Conservation (phyloP, 208 protist species). For the Leishmania lainsoni region DNA sequence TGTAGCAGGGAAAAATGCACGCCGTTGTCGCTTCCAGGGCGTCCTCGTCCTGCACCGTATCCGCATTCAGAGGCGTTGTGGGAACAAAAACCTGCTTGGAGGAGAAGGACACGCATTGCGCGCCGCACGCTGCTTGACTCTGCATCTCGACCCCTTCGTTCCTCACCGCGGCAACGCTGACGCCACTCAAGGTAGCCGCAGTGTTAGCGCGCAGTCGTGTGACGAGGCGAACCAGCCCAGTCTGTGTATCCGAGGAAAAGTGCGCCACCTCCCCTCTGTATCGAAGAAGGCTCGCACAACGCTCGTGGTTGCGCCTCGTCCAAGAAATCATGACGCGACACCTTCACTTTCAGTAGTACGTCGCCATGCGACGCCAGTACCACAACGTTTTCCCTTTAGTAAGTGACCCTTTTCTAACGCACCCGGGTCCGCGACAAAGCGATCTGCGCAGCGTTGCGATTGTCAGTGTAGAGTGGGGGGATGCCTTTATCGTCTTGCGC, state of each 20-base stretch:
- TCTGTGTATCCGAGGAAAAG: constrained; percentile 32
- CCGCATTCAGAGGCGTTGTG: background rate
- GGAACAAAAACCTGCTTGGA: constrained; percentile 11
- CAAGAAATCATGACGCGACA: background rate
- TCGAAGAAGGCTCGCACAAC: constrained; percentile 6
- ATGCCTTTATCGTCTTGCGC: background rate
- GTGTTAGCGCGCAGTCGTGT: background rate
- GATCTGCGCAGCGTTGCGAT: background rate
- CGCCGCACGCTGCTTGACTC: background rate
- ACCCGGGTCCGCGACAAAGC: background rate
- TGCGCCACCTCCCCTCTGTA: constrained; percentile 14
- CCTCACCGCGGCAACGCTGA: background rate
- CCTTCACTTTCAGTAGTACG: background rate
- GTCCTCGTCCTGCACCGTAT: background rate
- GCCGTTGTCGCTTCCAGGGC: background rate
- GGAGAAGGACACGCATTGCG: constrained; percentile 12
- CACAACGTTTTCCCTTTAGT: no score
- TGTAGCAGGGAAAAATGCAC: constrained; percentile 25
- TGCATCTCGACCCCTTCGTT: background rate
- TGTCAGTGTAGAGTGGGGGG: background rate
- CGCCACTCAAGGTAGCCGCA: background rate
- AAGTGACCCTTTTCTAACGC: background rate
- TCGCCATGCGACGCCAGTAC: background rate
- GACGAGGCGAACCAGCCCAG: constrained; percentile 13
- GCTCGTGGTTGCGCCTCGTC: background rate